These are phyloP conservation scores for Leccinum uliginosum DNA, from an alignment of 768 basidiomycete genomes.

Conservation along the genomic window DNA sequence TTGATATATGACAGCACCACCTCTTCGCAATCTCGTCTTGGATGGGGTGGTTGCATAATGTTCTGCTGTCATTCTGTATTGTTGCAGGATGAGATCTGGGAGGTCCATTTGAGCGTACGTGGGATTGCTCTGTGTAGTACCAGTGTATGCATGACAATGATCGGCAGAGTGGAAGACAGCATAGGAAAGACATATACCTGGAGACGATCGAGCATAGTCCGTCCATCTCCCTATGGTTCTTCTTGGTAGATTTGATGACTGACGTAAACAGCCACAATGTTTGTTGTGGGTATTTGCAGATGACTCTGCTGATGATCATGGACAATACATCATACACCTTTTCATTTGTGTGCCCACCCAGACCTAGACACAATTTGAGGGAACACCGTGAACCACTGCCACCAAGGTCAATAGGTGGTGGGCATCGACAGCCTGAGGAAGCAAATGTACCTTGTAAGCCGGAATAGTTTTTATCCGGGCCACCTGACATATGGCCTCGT, in stretches of 20 bases:
- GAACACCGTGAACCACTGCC: slow-evolving; percentile 91
- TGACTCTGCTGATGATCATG: slow-evolving; percentile 63
- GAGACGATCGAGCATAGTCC: slow-evolving; percentile 51
- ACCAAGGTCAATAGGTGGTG: slow-evolving; percentile 6
- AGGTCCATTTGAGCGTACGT: slow-evolving; percentile 38
- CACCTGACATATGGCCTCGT: slow-evolving; percentile 49
- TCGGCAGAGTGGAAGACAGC: background rate
- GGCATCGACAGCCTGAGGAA: background rate
- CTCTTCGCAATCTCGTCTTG: slow-evolving; percentile 53
- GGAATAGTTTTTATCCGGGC: slow-evolving; percentile 64
- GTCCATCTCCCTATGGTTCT: slow-evolving; percentile 56
- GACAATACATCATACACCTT: slow-evolving; percentile 58
- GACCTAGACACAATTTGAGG: slow-evolving; percentile 95
- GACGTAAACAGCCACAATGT: slow-evolving; percentile 90
- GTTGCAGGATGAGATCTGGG: slow-evolving; percentile 49
- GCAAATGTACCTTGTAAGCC: slow-evolving; percentile 63
- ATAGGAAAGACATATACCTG: slow-evolving; percentile 38
- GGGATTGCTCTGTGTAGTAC: slow-evolving; percentile 43
- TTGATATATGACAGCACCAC: slow-evolving; percentile 64
- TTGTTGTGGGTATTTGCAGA: slow-evolving; percentile 85
- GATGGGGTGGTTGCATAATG: slow-evolving; percentile 56
- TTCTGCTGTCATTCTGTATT: slow-evolving; percentile 60
- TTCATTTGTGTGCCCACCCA: slow-evolving; percentile 73
- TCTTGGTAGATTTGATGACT: slow-evolving; percentile 79
- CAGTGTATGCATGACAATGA: background rate